Base-by-base conservation (phyloP, 1,284 basidiomycete species). In the Clitocybe nebularis region DNA sequence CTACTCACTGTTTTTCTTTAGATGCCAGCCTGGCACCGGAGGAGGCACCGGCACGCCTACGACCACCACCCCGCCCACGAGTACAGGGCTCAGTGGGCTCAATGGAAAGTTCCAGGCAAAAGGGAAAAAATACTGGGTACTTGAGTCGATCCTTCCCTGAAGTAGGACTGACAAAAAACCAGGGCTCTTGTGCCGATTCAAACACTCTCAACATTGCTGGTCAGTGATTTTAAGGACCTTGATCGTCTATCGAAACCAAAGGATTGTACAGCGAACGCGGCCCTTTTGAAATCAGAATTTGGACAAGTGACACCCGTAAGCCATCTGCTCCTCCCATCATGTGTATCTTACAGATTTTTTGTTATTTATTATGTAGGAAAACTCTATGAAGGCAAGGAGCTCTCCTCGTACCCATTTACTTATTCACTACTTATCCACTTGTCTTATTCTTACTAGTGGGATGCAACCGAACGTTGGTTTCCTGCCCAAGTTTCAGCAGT, bases 111-210 rank as follows among this genome's bases (percentile, higher is more conserved):
- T n/a, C n/a, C n/a, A n/a, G n/a, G n/a, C n/a, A n/a, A n/a, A n/a
- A n/a, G n/a, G n/a, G n/a, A n/a, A n/a, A n/a, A n/a, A n/a, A n/a
- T n/a, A n/a, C n/a, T n/a, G n/a, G n/a, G n/a, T n/a, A n/a, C n/a
- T n/a, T n/a, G n/a, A n/a, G n/a, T n/a, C n/a, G n/a, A n/a, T n/a
- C n/a, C n/a, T n/a, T n/a, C n/a, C n/a, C n/a, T n/a, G n/a, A n/a
- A n/a, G n/a, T n/a, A n/a, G n/a, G n/a, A n/a, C n/a, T n/a, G n/a
- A n/a, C n/a, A n/a, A n/a, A n/a, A n/a, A n/a, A n/a, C n/a, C n/a
- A 63, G 61, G 62, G 58, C 13, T 55, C 61, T 13, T 54, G 51
- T 21, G 59, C 58, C 14, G 62, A 67, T 41, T 52, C 58, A 10
- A 40, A 43, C 40, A 61, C 60, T 2, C 42, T 64, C 36, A 59